These are phyloP conservation scores for Trametes polyzona DNA, from an alignment of 1,284 basidiomycete genomes.

Conservation along the genomic window DNA sequence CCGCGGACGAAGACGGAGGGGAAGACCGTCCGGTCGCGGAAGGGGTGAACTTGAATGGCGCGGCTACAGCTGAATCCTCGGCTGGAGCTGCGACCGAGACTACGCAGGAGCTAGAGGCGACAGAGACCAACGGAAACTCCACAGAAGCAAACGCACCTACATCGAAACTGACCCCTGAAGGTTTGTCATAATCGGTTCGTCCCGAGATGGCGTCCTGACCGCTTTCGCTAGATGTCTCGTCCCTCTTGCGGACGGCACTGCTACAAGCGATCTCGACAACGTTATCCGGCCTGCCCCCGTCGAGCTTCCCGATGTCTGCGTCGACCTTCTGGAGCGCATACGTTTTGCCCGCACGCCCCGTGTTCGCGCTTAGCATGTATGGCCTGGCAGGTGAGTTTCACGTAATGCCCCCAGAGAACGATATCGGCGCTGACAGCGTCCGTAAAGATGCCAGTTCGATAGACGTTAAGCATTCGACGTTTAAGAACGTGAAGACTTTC, in stretches of 20 bases:
- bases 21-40: too few relatives aligned
- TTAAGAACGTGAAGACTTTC: constrained; percentile 83
- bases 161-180: constrained; percentile 23
- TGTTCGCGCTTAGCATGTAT: constrained; percentile 48
- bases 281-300: constrained; percentile 50
- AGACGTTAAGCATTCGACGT: constrained; percentile 69
- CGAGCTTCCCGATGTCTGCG: constrained; percentile 74
- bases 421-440: background rate
- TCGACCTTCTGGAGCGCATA: constrained; percentile 79
- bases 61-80: constrained; percentile 12
- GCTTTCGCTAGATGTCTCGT: constrained; percentile 56
- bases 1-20: background rate
- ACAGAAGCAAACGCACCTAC: background rate
- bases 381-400: constrained; percentile 28
- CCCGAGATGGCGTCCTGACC: background rate
- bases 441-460: constrained; percentile 44
- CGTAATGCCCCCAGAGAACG: background rate
- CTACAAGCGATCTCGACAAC: constrained; percentile 64
- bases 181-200: constrained; percentile 1
- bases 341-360: constrained; percentile 76
- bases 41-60: background rate
- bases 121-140: background rate
- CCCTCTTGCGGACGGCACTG: constrained; percentile 69
- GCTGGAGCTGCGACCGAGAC: background rate
- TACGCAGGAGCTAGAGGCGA: background rate